Percentiles rank a stretch among this genome's conserved stretches.
Conservation (phyloP, 1,139 yeast species). For the Suhomyces anneliseae region DNA sequence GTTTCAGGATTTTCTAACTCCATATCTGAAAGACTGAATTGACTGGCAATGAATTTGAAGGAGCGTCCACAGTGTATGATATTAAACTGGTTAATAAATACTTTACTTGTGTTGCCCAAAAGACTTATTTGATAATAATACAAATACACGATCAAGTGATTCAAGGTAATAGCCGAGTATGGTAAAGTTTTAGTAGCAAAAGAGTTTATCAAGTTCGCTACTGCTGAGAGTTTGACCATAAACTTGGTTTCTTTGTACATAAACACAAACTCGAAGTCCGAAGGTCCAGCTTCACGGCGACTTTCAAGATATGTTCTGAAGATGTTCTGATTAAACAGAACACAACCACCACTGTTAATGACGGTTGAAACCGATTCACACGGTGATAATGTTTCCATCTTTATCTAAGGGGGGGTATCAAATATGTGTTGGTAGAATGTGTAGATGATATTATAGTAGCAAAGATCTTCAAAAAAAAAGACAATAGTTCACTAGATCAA, state of each 20-base stretch:
- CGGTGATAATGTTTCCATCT: constrained; percentile 9
- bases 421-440: no score
- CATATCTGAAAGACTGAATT: not conserved
- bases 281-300: constrained; percentile 2
- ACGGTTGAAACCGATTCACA: constrained; percentile 16
- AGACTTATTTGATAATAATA: constrained; percentile 14
- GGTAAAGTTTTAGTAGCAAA: constrained; percentile 8
- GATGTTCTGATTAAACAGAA: constrained; percentile 12
- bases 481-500: no score
- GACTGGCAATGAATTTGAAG: constrained; percentile 9
- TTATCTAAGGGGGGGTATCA: not conserved
- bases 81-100: constrained; percentile 16
- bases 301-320: constrained; percentile 14
- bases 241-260: constrained; percentile 11
- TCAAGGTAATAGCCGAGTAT: constrained; percentile 11
- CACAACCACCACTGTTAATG: constrained; percentile 3
- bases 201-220: constrained; percentile 15
- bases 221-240: constrained; percentile 14
- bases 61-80: constrained; percentile 15
- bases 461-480: no score
- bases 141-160: constrained; percentile 17
- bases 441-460: no score
- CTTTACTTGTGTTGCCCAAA: constrained; percentile 3
- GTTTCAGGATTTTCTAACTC: not conserved
- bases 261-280: constrained; percentile 13